These are phyloP conservation scores for Xylariaceae sp. DNA, from an alignment of 2,329 filamentous ascomycete genomes.

Conservation along the genomic window DNA sequence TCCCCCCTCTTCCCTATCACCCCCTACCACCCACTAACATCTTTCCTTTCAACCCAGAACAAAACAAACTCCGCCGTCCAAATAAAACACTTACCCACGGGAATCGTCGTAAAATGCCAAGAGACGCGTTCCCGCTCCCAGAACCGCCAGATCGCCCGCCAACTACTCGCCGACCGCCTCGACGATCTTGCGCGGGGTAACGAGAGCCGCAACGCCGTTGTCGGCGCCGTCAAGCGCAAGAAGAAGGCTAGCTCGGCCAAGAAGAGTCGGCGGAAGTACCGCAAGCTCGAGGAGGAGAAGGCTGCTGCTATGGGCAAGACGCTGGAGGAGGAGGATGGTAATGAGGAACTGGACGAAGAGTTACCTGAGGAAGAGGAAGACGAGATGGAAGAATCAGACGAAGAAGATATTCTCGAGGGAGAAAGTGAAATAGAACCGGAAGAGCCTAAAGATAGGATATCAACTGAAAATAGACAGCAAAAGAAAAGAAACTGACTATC, in stretches of 20 bases:
- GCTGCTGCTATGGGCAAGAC: conserved; percentile 25
- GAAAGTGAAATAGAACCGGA: conserved; percentile 7
- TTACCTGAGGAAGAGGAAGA: conserved; percentile 5
- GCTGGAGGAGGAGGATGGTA: conserved; percentile 19
- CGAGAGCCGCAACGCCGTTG: conserved; percentile 59
- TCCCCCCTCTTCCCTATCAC: not conserved
- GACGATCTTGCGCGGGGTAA: conserved; percentile 71
- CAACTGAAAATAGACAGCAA: conserved; percentile 2
- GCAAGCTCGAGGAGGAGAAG: conserved; percentile 51
- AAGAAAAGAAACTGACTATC: not conserved
- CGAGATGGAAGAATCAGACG: conserved; percentile 4
- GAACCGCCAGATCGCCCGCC: conserved; percentile 80
- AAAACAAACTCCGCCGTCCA: conserved; percentile 96
- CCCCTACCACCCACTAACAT: not conserved
- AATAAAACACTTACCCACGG: conserved; percentile 82
- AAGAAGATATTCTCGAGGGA: conserved; percentile 6
- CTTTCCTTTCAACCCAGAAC: conserved; percentile 48
- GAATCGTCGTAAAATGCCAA: conserved; percentile 90
- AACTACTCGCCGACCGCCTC: conserved; percentile 66
- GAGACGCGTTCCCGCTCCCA: conserved; percentile 80
- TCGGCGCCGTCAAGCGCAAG: conserved; percentile 57
- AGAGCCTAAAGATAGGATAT: not conserved
- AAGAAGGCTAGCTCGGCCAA: conserved; percentile 72
- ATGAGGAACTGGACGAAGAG: conserved; percentile 10
- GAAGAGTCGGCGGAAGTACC: conserved; percentile 78